Base-by-base conservation (phyloP, 441 rosid species). In the Brassica hybrid region DNA sequence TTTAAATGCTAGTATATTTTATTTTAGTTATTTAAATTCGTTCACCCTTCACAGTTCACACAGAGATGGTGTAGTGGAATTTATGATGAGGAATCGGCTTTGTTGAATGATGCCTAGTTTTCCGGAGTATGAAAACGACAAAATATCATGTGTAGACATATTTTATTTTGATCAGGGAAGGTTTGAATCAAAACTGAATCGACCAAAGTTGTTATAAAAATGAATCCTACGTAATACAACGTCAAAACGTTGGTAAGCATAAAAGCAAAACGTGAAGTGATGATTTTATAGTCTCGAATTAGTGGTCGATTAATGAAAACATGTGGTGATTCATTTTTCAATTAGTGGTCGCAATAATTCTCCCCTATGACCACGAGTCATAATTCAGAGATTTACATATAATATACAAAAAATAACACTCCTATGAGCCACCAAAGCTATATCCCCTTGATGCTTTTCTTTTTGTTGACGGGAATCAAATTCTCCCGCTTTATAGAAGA, bases 391-490 rank as follows among this genome's bases (percentile, higher is more conserved):
- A 73, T 79, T 73, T 52, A 27, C 13, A 62, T 73, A 73, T 68
- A 38, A 38, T 61, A 68, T 62, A 54, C 21, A 1, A 17, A 16
- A 54, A 1, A n/a, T 27, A 38, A 50, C 36, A 48, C 41, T 79
- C 61, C 41, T 54, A 52, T 62, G 65, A 67, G 69, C 81, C 73
- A 77, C 75, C 62, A 59, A 73, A 79, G 41, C 71, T 61, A 73
- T 60, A 59, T 7, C 73, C 11, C 74, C 68, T 69, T 73, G 78
- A 27, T 79, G 75, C 78, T 74, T 67, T 62, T 73, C 66, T 62
- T 73, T 79, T 68, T 27, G 71, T 79, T 73, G 71, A 73, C 74
- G 38, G 27, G 78, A 79, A 79, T 79, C 75, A 68, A 73, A 79
- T 68, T 68, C 81, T 54, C 43, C 56, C 67, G 1, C 82, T 68